Percentiles rank a stretch among this genome's conserved stretches.
Evolutionary conservation across 768 basidiomycete species (phyloP).

Genomic region (Kwoniella sp.): DNA sequence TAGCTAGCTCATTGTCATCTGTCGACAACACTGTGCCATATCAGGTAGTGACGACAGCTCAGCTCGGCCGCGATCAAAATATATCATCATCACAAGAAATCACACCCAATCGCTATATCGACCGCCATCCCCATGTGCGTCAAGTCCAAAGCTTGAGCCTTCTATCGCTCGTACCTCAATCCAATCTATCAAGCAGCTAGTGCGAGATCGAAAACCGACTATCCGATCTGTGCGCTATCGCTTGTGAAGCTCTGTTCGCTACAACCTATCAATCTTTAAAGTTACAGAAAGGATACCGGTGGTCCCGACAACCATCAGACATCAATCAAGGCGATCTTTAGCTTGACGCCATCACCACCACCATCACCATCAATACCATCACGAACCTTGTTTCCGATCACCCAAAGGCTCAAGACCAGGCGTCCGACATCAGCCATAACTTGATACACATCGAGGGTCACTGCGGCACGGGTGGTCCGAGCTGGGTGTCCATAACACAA

Average conservation of each 20-base stretch:
- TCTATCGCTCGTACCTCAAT: neutral
- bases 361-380: neutral
- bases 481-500: neutral
- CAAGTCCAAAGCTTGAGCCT: neutral
- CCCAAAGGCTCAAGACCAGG: too few relatives aligned
- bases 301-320: too few relatives aligned
- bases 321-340: neutral
- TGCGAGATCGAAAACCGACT: neutral
- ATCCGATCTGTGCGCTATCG: neutral
- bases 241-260: too few relatives aligned
- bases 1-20: too few relatives aligned
- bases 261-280: too few relatives aligned
- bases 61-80: neutral
- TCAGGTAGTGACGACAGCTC: too few relatives aligned
- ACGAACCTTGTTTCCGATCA: neutral
- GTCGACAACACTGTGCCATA: too few relatives aligned
- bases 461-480: neutral
- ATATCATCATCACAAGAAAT: neutral
- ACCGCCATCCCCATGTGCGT: too few relatives aligned
- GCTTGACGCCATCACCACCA: neutral
- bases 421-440: too few relatives aligned
- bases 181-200: neutral
- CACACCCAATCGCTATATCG: too few relatives aligned
- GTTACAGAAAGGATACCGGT: too few relatives aligned
- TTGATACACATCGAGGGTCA: too few relatives aligned